Evolutionary conservation across 1,284 basidiomycete species (phyloP).

Genomic region (Austroboletus novae-zelandiae): DNA sequence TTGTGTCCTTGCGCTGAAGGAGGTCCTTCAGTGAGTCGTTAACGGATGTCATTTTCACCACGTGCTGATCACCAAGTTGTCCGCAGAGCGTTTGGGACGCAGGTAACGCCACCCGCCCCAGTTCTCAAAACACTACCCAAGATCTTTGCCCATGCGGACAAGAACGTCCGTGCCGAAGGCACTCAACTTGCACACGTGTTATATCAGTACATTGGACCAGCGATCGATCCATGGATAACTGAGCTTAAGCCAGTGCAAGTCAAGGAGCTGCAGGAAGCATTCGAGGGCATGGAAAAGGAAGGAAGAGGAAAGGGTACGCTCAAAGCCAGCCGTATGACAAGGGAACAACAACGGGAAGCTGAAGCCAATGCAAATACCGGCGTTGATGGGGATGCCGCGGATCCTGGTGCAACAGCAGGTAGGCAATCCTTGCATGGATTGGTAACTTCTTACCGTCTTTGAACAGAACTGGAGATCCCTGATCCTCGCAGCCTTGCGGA

Average conservation of each 20-base stretch:
- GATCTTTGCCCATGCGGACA: slow-evolving; percentile 95
- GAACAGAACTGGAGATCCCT: slow-evolving; percentile 47
- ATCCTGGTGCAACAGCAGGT: slow-evolving; percentile 31
- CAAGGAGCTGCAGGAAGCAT: slow-evolving; percentile 92
- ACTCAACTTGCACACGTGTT: slow-evolving; percentile 73
- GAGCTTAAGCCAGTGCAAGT: slow-evolving; percentile 98
- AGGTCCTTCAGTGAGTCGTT: slow-evolving; percentile 53
- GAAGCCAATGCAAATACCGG: slow-evolving; percentile 51
- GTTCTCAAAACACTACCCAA: slow-evolving; percentile 88
- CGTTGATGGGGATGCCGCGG: slow-evolving; percentile 38
- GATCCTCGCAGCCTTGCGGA: slow-evolving; percentile 87
- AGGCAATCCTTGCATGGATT: slow-evolving; percentile 19
- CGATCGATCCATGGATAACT: slow-evolving; percentile 83
- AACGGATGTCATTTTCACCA: slow-evolving; percentile 1
- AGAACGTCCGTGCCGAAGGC: slow-evolving; percentile 94
- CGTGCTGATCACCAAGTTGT: slow-evolving; percentile 1
- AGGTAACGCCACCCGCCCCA: slow-evolving; percentile 72
- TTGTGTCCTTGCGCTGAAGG: slow-evolving; percentile 77
- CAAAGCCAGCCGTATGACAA: slow-evolving; percentile 79
- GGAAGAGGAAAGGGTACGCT: slow-evolving; percentile 81
- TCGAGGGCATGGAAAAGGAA: slow-evolving; percentile 80
- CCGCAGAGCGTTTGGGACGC: slow-evolving; percentile 77
- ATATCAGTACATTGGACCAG: slow-evolving; percentile 88
- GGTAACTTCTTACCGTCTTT: slow-evolving; percentile 6
- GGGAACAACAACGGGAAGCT: slow-evolving; percentile 73